Conservation (phyloP, 2,329 filamentous ascomycete genomes). For the Aspergillus ruber region DNA sequence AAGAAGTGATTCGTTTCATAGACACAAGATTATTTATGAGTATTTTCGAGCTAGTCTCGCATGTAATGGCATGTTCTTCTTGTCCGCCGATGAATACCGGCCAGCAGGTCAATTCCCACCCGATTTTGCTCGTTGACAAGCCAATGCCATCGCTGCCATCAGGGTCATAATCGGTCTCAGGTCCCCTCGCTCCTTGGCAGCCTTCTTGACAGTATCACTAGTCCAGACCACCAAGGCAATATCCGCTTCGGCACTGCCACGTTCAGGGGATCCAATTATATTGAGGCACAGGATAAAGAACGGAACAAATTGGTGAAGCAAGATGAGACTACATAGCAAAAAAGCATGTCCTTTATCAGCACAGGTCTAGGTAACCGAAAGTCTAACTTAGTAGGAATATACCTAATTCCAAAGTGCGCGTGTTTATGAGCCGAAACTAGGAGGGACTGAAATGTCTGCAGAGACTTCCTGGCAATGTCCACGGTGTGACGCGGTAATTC, state of each 20-base stretch:
- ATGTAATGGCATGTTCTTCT: too few species aligned
- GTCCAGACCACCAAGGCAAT: conserved; percentile 5
- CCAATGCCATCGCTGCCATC: background rate
- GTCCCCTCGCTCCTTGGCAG: conserved; percentile 6
- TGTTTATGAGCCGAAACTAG: conserved; percentile 1
- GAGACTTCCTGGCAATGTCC: conserved; percentile 5
- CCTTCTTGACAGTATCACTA: conserved; percentile 5
- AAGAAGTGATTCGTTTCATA: too few species aligned
- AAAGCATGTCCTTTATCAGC: background rate
- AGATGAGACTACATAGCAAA: conserved; percentile 5
- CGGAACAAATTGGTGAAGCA: conserved; percentile 11
- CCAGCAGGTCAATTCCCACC: background rate
- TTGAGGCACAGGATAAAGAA: conserved; percentile 9
- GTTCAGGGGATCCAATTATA: conserved; percentile 6
- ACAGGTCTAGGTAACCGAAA: background rate
- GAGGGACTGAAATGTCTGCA: conserved; percentile 2
- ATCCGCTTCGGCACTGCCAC: conserved; percentile 2
- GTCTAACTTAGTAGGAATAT: background rate
- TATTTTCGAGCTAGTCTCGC: too few species aligned
- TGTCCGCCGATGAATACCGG: background rate
- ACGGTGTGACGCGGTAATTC: conserved; percentile 6
- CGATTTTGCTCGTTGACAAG: background rate
- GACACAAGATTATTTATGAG: too few species aligned
- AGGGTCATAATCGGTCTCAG: conserved; percentile 1
- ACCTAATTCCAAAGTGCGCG: conserved; percentile 6